These are phyloP conservation scores for Ilyonectria sp. DNA, from an alignment of 2,329 filamentous ascomycete species.

Conservation along the genomic window DNA sequence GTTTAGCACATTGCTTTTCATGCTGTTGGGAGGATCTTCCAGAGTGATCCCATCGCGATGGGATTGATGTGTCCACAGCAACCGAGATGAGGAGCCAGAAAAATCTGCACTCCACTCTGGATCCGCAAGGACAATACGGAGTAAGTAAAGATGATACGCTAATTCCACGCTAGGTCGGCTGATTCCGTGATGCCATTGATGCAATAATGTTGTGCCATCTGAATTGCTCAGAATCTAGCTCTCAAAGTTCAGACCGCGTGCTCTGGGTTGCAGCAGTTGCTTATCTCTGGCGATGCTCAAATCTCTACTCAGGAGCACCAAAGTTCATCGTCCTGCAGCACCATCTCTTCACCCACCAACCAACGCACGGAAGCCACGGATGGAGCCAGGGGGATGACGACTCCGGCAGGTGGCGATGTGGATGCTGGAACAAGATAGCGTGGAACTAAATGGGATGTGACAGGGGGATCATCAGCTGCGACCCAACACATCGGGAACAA, in stretches of 20 bases:
- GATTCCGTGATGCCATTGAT: background rate
- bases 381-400: background rate
- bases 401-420: background rate
- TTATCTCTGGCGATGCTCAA: background rate
- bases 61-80: background rate
- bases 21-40: background rate
- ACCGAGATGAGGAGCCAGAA: background rate
- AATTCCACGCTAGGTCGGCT: background rate
- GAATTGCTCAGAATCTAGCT: too few species aligned
- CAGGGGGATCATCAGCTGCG: background rate
- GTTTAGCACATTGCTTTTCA: background rate
- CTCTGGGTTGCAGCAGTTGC: too few species aligned
- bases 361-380: background rate
- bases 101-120: background rate
- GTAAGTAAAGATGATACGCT: too few species aligned
- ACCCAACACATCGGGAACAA: background rate
- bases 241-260: background rate
- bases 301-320: background rate
- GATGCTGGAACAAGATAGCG: background rate
- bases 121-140: background rate
- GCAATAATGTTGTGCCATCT: background rate
- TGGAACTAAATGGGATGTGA: background rate
- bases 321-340: background rate
- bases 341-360: background rate
- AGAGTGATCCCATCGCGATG: background rate